phyloP scores from a whole-genome alignment of 2,329 filamentous ascomycete species.

The Verticillium tricorpus region DNA sequence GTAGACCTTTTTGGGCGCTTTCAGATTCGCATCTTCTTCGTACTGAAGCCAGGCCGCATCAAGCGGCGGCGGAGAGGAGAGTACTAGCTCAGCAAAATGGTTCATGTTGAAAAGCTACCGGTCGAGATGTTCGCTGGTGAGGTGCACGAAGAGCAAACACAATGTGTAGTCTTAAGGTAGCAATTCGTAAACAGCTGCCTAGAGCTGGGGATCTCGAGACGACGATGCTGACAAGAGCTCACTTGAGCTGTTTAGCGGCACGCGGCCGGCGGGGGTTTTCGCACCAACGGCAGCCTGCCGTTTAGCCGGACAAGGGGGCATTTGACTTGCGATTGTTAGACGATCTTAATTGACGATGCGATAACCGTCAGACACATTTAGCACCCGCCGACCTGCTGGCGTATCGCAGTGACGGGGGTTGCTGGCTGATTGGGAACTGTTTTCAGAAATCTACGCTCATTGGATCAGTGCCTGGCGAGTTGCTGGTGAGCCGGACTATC shows the following conservation, averaged over 20 bases:
- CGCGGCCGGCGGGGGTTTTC: constrained; percentile 1
- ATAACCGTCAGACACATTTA: background rate
- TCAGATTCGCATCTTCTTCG: constrained; percentile 25
- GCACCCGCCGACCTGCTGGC: background rate
- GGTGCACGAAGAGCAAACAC: background rate
- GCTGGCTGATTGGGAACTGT: background rate
- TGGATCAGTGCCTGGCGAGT: no score
- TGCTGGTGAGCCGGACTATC: background rate
- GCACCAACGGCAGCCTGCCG: constrained; percentile 1
- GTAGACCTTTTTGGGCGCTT: constrained; percentile 18
- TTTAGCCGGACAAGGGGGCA: background rate
- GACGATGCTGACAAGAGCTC: background rate
- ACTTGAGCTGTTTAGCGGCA: background rate
- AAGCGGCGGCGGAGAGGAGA: constrained; percentile 24
- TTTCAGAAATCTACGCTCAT: background rate
- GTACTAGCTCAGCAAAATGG: constrained; percentile 1
- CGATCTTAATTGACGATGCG: background rate
- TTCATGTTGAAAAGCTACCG: background rate
- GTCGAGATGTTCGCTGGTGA: background rate
- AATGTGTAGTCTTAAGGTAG: background rate
- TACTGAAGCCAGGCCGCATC: constrained; percentile 35
- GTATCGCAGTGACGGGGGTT: background rate
- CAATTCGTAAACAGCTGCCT: background rate
- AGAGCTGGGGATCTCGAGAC: background rate
- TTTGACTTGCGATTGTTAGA: background rate